Base-by-base conservation (phyloP, 495 filamentous ascomycete species). In the Neurospora hispaniola region DNA sequence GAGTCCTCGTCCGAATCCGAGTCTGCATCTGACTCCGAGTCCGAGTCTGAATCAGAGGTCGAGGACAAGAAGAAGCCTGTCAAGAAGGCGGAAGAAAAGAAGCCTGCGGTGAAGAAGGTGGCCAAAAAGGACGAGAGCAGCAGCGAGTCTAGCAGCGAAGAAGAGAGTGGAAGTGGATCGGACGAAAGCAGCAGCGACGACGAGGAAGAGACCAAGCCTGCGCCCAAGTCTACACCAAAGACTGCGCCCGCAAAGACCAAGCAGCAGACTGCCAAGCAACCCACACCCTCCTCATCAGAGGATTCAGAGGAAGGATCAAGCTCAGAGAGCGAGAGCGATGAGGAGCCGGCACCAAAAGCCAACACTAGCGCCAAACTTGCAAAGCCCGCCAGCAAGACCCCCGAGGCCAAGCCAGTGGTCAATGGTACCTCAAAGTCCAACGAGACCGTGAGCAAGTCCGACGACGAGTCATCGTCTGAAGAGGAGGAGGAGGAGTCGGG, bases 401-500 rank as follows among this genome's bases (percentile, higher is more conserved):
- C 69, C 3, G 73, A 70, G 41, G n/a, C 44, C 42, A 71, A 71
- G 40, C 14, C 75, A 9, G 48, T 20, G 10, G 70, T 35, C 46
- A 72, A 74, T 20, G 66, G 70, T 5, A 46, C 11, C 12, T 42
- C 70, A 0, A 78, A 71, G 73, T 76, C 72, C 59, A 75, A 78
- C 54, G 78, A 78, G 42, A 71, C 70, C 0, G 77, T 77, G 39
- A 74, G 69, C 71, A 74, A 73, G 43, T 81, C 81, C 35, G 79
- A 81, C 38, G 76, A 73, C 39, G 73, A 73, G 11, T 74, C 35
- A 38, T 38, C 72, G n/a, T 54, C 71, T 16, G 74, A 68, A 8
- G 69, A n/a, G 4, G 71, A 35, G 5, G 74, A 68, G 27, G 35
- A 74, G 1, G 71, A 70, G 10, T 72, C 70, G 2, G 35, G 48